Evolutionary conservation across 495 filamentous ascomycete genomes (phyloP), one percentile per base, ranked within the genome.

Genomic region (Thermothielavioides terrestris): DNA sequence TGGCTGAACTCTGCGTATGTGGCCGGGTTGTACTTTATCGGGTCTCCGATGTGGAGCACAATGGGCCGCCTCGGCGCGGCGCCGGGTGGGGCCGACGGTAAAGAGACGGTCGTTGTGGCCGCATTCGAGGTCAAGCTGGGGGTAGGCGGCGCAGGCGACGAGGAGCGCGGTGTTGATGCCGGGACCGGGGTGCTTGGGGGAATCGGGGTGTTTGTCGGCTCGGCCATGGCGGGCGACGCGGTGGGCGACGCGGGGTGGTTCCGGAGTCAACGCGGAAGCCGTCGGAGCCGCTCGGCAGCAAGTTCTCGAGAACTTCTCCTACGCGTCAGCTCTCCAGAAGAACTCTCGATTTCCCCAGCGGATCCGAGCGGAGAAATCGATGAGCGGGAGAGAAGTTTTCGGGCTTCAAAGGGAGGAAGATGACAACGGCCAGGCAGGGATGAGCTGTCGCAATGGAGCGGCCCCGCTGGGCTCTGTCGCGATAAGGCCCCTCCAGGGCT

Each of bases 1-100:
- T 68, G 56, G 15, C 66, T 61, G 64, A 88, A 80, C 32, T 72
- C 70, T 28, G 64, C 53, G 62, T 84, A 78, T 9, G 79, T 67
- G 0, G 73, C 66, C 26, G 69, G 78, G 59, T 85, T 83, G 70
- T 83, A 83, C 54, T 77, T 75, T 55, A 86, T 75, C n/a, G 77
- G 70, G 49, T 85, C 82, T 22, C 83, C 84, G 39, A 88, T 72
- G 53, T 86, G 81, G 34, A 88, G 78, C 35, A 88, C 77, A 4
- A 69, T 49, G 21, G 65, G 71, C 3, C 56, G 52, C 6, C 39
- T 59, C 21, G 41, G 38, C 12, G 12, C 27, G 34, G 53, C n/a
- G n/a, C 20, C 15, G 14, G 25, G 6, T 4, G 44, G n/a, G 15
- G 50, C 18, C 26, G 46, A 35, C 11, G 39, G 53, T 11, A 54